A percentile compares a stretch with the other conserved stretches of the same genome.
Evolutionary conservation across 2,329 filamentous ascomycete species (phyloP).

Genomic region (Trichoderma afroharzianum): DNA sequence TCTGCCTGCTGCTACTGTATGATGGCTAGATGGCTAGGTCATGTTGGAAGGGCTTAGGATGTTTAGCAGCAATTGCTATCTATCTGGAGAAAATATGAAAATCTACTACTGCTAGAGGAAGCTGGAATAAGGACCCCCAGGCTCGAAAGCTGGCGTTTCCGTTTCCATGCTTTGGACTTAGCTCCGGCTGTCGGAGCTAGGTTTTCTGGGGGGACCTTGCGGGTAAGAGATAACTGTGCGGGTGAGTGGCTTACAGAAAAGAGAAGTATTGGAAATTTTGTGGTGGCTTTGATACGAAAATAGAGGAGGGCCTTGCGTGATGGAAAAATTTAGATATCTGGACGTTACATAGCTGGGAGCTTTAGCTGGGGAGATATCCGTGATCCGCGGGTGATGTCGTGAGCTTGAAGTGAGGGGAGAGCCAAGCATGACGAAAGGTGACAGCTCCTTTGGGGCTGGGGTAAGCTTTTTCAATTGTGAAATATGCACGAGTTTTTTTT

Average conservation of each 20-base stretch:
- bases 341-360: background rate
- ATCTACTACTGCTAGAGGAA: background rate
- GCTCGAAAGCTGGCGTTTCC: background rate
- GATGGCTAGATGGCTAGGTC: background rate
- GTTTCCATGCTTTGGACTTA: background rate
- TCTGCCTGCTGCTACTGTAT: background rate
- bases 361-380: background rate
- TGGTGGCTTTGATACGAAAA: background rate
- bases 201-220: background rate
- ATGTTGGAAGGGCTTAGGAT: background rate
- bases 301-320: background rate
- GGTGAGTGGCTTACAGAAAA: background rate
- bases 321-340: background rate
- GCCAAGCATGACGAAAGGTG: background rate
- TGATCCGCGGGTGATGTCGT: background rate
- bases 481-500: background rate
- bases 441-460: background rate
- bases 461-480: background rate
- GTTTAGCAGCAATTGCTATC: background rate
- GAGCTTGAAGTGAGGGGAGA: background rate
- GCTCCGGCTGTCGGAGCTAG: background rate
- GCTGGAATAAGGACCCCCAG: background rate
- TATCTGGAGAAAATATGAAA: background rate
- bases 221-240: slow-evolving; percentile 10
- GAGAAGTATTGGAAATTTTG: background rate